Evolutionary conservation across 2,329 filamentous ascomycete genomes (phyloP).

Genomic region (Neofusicoccum cordaticola): DNA sequence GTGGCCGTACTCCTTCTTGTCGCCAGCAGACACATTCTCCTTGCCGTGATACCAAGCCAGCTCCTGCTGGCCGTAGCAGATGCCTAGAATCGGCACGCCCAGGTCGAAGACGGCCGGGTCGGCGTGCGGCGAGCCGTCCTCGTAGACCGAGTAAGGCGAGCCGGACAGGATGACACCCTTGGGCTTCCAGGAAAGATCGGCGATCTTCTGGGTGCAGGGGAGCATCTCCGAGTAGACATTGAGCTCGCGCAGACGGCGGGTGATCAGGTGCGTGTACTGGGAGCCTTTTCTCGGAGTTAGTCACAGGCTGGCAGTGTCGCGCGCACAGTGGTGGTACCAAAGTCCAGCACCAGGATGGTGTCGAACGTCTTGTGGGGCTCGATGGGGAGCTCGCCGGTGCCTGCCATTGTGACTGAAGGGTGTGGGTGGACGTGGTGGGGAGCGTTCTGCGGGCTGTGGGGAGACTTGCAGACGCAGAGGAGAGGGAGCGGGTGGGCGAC

Average conservation of each 20-base stretch:
- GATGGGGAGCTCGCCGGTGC: constrained; percentile 41
- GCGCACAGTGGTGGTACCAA: constrained; percentile 39
- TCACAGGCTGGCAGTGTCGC: constrained; percentile 8
- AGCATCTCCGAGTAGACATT: constrained; percentile 86
- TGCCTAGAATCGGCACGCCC: constrained; percentile 59
- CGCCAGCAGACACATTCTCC: constrained; percentile 63
- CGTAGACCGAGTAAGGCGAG: constrained; percentile 77
- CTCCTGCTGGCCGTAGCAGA: constrained; percentile 68
- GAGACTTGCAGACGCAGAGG: constrained; percentile 17
- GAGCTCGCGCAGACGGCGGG: constrained; percentile 70
- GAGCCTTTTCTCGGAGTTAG: constrained; percentile 39
- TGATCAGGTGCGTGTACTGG: constrained; percentile 73
- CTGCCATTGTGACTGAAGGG: constrained; percentile 30
- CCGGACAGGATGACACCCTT: constrained; percentile 79
- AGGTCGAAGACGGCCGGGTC: constrained; percentile 80
- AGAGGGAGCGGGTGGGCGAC: constrained; percentile 1
- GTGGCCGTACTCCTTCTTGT: constrained; percentile 69
- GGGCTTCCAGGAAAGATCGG: constrained; percentile 74
- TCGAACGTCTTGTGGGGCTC: constrained; percentile 54
- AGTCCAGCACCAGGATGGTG: constrained; percentile 71
- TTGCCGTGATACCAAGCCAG: constrained; percentile 68
- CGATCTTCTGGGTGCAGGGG: constrained; percentile 78
- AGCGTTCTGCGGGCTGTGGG: constrained; percentile 14
- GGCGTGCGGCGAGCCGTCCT: constrained; percentile 71
- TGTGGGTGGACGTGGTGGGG: not conserved